Percentiles rank a stretch among this genome's conserved stretches.
These are phyloP conservation scores for Cardamine resedifolia DNA, from an alignment of 345 rosid genomes.

Conservation along the genomic window DNA sequence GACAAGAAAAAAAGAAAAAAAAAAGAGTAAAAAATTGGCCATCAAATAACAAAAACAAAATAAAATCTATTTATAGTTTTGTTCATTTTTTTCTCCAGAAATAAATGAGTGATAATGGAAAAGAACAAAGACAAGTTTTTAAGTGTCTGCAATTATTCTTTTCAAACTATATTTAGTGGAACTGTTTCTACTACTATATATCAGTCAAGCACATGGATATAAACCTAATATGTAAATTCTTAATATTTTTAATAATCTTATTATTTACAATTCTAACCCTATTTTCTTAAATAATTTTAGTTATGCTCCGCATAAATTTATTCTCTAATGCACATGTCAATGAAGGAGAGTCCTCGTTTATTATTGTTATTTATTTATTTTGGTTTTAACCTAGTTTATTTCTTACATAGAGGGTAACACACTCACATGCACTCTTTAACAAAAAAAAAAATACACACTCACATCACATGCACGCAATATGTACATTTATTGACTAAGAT, in stretches of 20 bases:
- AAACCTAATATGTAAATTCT: background rate
- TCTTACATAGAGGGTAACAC: background rate
- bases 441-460: background rate
- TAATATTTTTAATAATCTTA: too few species aligned
- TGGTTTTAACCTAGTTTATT: background rate
- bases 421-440: background rate
- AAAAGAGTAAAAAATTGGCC: too few species aligned
- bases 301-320: too few species aligned
- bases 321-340: too few species aligned
- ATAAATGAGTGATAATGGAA: background rate
- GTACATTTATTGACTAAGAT: background rate
- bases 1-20: too few species aligned
- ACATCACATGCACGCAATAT: background rate
- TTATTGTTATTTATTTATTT: too few species aligned
- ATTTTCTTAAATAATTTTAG: too few species aligned
- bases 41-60: too few species aligned
- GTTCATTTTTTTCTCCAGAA: background rate
- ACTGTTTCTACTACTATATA: background rate
- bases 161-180: background rate
- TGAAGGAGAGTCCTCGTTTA: too few species aligned
- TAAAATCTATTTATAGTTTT: background rate
- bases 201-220: background rate
- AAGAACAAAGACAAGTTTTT: background rate
- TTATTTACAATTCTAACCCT: too few species aligned
- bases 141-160: background rate